phyloP scores from a whole-genome alignment of 78 protist species.

The Dictyostelium citrinum region DNA sequence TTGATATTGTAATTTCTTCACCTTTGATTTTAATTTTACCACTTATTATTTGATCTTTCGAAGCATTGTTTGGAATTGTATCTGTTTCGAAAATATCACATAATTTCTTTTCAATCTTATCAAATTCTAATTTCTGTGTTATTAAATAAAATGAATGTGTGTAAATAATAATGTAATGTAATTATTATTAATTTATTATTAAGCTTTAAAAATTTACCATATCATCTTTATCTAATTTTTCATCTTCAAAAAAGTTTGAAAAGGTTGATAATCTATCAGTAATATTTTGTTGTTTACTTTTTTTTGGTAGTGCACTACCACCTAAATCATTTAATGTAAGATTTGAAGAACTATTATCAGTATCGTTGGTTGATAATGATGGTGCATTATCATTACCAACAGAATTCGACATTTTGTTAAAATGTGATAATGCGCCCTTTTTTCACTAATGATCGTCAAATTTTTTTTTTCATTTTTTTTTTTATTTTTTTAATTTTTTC shows the following conservation, averaged over 20 bases:
- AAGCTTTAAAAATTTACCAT: background rate
- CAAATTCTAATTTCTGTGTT: constrained; percentile 3
- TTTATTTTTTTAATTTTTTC: background rate
- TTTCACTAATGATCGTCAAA: background rate
- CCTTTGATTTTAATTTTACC: constrained; percentile 56
- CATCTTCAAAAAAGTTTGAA: background rate
- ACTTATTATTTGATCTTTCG: constrained; percentile 26
- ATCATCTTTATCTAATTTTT: background rate
- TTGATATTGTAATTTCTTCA: background rate
- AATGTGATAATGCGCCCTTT: background rate
- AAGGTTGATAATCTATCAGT: background rate
- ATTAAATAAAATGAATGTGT: background rate
- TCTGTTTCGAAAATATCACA: background rate
- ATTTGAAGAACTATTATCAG: background rate
- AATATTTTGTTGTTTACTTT: background rate
- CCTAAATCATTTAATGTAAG: background rate
- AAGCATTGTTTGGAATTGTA: background rate
- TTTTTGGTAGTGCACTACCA: background rate
- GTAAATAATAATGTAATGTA: background rate
- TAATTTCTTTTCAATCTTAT: constrained; percentile 8
- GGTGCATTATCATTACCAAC: background rate
- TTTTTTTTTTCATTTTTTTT: background rate
- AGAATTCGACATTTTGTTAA: background rate
- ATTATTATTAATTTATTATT: background rate
- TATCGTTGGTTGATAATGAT: background rate